Conservation (phyloP, 495 filamentous ascomycete genomes). For the Tuber melanosporum region DNA sequence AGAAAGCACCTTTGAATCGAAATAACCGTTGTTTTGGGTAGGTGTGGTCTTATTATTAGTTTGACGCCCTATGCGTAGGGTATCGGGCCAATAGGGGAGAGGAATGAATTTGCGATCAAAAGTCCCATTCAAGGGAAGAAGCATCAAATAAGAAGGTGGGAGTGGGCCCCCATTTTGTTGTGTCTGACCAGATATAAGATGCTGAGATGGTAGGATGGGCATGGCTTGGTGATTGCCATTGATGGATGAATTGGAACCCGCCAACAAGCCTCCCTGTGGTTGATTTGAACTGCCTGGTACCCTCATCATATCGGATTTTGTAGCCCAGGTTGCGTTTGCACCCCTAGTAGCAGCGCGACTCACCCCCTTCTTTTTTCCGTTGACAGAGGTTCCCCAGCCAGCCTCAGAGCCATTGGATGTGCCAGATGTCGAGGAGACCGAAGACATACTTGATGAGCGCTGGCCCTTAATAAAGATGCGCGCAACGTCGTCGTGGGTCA, state of each 20-base stretch:
- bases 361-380: conserved; percentile 49
- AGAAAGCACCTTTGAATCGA: conserved; percentile 95
- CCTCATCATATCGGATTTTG: conserved; percentile 48
- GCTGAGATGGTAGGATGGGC: conserved; percentile 65
- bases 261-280: conserved; percentile 48
- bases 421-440: conserved; percentile 60
- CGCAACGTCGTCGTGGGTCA: conserved; percentile 79
- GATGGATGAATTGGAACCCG: conserved; percentile 55
- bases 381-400: conserved; percentile 44
- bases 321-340: conserved; percentile 52
- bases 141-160: conserved; percentile 63
- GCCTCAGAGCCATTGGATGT: conserved; percentile 55
- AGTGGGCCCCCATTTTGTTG: conserved; percentile 52
- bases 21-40: conserved; percentile 82
- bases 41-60: conserved; percentile 94
- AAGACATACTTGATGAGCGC: conserved; percentile 82
- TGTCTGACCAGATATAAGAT: conserved; percentile 54
- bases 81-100: conserved; percentile 81
- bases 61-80: conserved; percentile 86
- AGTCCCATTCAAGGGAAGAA: conserved; percentile 83
- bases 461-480: conserved; percentile 81
- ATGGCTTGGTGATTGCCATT: conserved; percentile 70
- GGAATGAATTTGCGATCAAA: conserved; percentile 95
- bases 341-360: conserved; percentile 61
- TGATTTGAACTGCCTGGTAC: conserved; percentile 46